Base-by-base conservation (phyloP, 768 basidiomycete species). In the Collybiopsis luxurians region DNA sequence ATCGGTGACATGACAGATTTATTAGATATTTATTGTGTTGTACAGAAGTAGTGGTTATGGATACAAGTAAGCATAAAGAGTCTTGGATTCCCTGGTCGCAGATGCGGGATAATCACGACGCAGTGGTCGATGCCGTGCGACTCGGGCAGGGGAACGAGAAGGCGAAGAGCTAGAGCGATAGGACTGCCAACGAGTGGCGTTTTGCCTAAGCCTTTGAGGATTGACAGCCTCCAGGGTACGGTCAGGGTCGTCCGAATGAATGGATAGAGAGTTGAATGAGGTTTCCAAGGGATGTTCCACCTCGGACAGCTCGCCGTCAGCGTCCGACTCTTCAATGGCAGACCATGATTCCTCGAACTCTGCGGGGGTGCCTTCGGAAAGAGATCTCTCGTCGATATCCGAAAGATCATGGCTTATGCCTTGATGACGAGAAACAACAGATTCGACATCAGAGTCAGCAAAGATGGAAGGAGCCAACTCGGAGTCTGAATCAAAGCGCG, bases 381-480 rank as follows among this genome's bases (percentile, higher is more conserved):
- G 24, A 12, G 60, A 64, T 28, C 67, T 72, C 10, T 61, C 42
- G 55, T 73, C 73, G 1, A 48, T 6, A 67, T 68, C 5, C 43
- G 40, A 27, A 60, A 65, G 3, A 60, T 26, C 7, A 69, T 66
- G 15, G 7, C n/a, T 11, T 0, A 26, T 21, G 15, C 13, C 19
- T 3, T 5, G 34, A 10, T 24, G 21, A 10, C 38, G 21, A 11
- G 51, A 53, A 19, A 52, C 24, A 31, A 52, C n/a, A 2, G 53
- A 40, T 43, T 66, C 69, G 52, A 67, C 63, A 48, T 79, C 75
- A 23, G 77, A 72, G 49, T 80, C 77, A 36, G 82, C 79, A 4
- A 80, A 79, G 52, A 81, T 78, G 44, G 76, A 68, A 44, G 81
- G 79, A 39, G 79, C 70, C 58, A 77, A 76, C 51, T 85, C 84